A percentile compares a stretch with the other conserved stretches of the same genome.
phyloP scores from a whole-genome alignment of 129 eudicot genomes.

The Dittrichia graveolens region DNA sequence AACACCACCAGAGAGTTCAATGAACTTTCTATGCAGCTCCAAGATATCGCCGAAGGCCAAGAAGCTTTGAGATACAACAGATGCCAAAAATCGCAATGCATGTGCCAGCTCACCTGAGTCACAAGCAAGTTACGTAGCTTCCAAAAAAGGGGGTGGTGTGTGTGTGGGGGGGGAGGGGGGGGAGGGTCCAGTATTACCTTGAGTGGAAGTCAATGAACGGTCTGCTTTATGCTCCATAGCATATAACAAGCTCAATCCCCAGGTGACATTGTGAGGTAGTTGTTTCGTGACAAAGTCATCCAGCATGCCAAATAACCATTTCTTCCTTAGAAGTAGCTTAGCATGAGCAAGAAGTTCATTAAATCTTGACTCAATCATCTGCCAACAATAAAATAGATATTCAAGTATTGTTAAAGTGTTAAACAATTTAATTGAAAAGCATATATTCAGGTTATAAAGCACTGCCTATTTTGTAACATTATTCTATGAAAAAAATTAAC shows the following conservation, averaged over 20 bases:
- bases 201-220: conserved; percentile 90
- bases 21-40: conserved; percentile 85
- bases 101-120: conserved; percentile 91
- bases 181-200: conserved; percentile 47
- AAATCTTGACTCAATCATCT: conserved; percentile 95
- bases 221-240: conserved; percentile 97
- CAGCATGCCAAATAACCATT: conserved; percentile 85
- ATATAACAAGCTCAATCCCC: conserved; percentile 97
- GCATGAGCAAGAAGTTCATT: conserved; percentile 82
- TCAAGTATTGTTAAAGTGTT: neutral
- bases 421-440: neutral
- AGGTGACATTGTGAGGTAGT: conserved; percentile 96
- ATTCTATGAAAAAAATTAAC: neutral
- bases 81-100: conserved; percentile 94
- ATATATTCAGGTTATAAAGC: neutral
- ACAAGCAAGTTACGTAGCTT: neutral
- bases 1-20: conserved; percentile 94
- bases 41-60: conserved; percentile 98
- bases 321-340: conserved; percentile 65
- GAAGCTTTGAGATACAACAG: conserved; percentile 99
- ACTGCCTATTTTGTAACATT: conserved; percentile 6
- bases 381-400: conserved; percentile 36
- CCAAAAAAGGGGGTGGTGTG: neutral
- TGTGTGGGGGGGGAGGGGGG: no score
- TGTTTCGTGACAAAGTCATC: conserved; percentile 97